phyloP scores from a whole-genome alignment of 768 basidiomycete species.

The Termitomyces sp. region DNA sequence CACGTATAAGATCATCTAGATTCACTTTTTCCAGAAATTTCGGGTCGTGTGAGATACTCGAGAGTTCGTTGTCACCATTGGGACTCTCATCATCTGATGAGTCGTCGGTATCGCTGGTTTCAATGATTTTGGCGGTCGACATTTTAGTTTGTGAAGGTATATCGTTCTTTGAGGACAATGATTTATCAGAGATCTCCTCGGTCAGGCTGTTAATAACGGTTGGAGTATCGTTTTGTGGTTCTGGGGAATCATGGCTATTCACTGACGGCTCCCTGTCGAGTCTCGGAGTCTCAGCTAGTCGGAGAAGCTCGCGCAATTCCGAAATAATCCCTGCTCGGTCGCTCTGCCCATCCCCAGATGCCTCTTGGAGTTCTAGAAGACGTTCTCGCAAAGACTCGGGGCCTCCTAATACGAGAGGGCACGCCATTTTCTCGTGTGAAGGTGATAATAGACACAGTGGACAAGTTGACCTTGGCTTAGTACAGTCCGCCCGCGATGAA shows the following conservation, averaged over 20 bases:
- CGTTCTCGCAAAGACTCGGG: slow-evolving; percentile 41
- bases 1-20: slow-evolving; percentile 36
- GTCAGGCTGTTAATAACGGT: background rate
- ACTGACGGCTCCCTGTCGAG: background rate
- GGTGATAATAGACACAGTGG: slow-evolving; percentile 44
- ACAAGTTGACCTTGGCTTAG: slow-evolving; percentile 25
- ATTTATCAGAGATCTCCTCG: background rate
- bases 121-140: background rate
- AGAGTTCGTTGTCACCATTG: slow-evolving; percentile 10
- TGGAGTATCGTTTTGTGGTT: background rate
- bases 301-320: slow-evolving; percentile 35
- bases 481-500: background rate
- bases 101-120: slow-evolving; percentile 2
- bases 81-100: slow-evolving; percentile 6
- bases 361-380: slow-evolving; percentile 38
- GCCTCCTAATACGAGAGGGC: slow-evolving; percentile 45
- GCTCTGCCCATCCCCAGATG: slow-evolving; percentile 19
- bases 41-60: slow-evolving; percentile 23
- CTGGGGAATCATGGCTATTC: background rate
- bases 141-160: background rate
- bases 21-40: slow-evolving; percentile 29
- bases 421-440: slow-evolving; percentile 46
- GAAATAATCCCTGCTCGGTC: slow-evolving; percentile 31
- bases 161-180: background rate
- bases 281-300: background rate